Percentiles rank a stretch among this genome's conserved stretches.
Evolutionary conservation across 306 rosid genomes (phyloP).

Genomic region (Lupinus albus): DNA sequence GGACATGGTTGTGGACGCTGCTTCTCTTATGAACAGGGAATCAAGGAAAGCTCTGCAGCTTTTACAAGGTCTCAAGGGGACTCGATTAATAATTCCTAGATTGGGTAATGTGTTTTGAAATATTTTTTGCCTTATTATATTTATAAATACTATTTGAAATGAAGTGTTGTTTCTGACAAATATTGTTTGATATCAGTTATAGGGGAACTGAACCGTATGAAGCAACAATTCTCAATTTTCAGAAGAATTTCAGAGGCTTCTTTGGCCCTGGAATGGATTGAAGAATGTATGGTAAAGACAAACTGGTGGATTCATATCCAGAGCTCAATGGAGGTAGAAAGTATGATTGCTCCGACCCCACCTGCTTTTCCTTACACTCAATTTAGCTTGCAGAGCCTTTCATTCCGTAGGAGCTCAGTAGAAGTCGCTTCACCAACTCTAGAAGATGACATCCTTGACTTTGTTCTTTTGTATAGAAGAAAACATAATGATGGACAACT

Average conservation of each 20-base stretch:
- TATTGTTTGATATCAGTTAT: constrained; percentile 49
- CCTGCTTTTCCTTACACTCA: constrained; percentile 55
- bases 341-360: constrained; percentile 63
- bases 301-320: constrained; percentile 76
- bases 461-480: constrained; percentile 53
- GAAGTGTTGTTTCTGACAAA: constrained; percentile 22
- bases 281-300: constrained; percentile 62
- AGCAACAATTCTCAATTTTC: constrained; percentile 49
- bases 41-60: constrained; percentile 71
- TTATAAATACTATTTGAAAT: constrained; percentile 1
- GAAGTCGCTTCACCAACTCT: constrained; percentile 66
- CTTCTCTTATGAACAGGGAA: constrained; percentile 66
- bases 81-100: constrained; percentile 67
- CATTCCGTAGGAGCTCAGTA: constrained; percentile 30
- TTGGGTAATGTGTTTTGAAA: constrained; percentile 53
- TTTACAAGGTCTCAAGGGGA: constrained; percentile 71
- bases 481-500: constrained; percentile 49
- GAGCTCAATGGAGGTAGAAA: constrained; percentile 57
- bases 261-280: constrained; percentile 72
- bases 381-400: constrained; percentile 34
- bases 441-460: constrained; percentile 75
- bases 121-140: background rate
- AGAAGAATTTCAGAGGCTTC: constrained; percentile 64
- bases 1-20: constrained; percentile 65
- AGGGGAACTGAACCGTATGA: constrained; percentile 61